phyloP scores from a whole-genome alignment of 2,329 filamentous ascomycete genomes.

The Pseudogymnoascus sp. region DNA sequence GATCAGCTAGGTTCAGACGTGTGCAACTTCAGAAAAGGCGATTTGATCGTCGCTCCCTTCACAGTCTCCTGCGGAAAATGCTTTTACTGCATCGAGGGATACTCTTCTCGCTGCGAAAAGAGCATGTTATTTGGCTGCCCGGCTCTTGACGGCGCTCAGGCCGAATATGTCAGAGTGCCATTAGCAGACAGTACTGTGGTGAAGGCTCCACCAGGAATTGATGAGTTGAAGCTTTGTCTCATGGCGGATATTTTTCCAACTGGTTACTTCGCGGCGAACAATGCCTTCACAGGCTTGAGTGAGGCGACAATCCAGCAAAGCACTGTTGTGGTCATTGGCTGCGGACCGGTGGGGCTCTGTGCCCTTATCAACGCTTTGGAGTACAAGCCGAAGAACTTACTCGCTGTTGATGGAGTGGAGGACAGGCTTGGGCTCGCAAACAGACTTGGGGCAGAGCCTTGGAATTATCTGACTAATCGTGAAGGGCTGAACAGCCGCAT shows the following conservation, averaged over 20 bases:
- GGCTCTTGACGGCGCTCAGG: slow-evolving; percentile 66
- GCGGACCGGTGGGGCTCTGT: slow-evolving; percentile 45
- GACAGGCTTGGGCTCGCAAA: slow-evolving; percentile 38
- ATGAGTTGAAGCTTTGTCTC: slow-evolving; percentile 50
- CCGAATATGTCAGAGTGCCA: slow-evolving; percentile 71
- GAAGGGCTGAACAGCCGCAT: slow-evolving; percentile 20
- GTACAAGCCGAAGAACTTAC: slow-evolving; percentile 41
- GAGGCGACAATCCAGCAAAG: slow-evolving; percentile 29
- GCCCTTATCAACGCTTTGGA: slow-evolving; percentile 42
- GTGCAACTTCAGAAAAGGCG: slow-evolving; percentile 50
- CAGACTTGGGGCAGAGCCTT: slow-evolving; percentile 38
- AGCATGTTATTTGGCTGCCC: slow-evolving; percentile 43
- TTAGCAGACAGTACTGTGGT: slow-evolving; percentile 68
- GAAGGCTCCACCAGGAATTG: slow-evolving; percentile 61
- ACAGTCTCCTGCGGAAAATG: slow-evolving; percentile 43
- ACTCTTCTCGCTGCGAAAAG: slow-evolving; percentile 39
- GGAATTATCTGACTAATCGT: slow-evolving; percentile 30
- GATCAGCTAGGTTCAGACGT: slow-evolving; percentile 52
- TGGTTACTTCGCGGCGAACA: slow-evolving; percentile 58
- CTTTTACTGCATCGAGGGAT: slow-evolving; percentile 38
- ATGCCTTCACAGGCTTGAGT: slow-evolving; percentile 41
- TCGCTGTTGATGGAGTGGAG: slow-evolving; percentile 42
- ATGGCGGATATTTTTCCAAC: slow-evolving; percentile 49
- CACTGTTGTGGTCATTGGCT: slow-evolving; percentile 42
- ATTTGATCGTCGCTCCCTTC: slow-evolving; percentile 41